Percentiles rank a stretch among this genome's conserved stretches.
Conservation (phyloP, 139 green algal genomes). For the Astrephomene gubernaculifera region DNA sequence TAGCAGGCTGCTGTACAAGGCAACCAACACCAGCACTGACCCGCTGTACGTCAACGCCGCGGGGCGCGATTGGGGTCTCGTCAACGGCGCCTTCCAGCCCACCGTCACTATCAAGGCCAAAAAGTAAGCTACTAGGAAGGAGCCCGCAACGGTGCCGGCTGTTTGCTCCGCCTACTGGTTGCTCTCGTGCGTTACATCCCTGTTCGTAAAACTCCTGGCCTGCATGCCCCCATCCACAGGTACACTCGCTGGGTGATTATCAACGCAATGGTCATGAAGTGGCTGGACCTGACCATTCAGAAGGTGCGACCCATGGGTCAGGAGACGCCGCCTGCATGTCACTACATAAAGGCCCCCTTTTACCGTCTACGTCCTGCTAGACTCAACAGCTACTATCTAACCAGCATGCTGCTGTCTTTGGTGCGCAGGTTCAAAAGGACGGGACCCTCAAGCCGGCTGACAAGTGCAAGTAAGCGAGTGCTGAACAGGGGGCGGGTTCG, state of each 20-base stretch:
- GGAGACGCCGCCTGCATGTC: no score
- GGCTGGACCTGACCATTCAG: constrained; percentile 42
- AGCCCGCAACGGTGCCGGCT: no score
- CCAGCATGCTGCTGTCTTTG: background rate
- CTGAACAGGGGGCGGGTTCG: background rate
- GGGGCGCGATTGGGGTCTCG: constrained; percentile 17
- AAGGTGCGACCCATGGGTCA: no score
- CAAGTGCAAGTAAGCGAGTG: constrained; percentile 10
- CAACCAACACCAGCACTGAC: background rate
- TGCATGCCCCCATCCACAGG: constrained; percentile 9
- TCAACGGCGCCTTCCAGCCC: constrained; percentile 29
- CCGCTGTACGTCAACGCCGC: constrained; percentile 5
- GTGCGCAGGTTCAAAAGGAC: background rate
- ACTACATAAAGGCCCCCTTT: no score
- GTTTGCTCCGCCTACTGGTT: no score
- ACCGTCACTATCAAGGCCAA: background rate
- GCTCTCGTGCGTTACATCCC: no score
- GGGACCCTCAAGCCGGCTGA: background rate
- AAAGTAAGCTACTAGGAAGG: background rate
- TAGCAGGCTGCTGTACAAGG: background rate
- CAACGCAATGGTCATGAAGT: constrained; percentile 38
- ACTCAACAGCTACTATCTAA: no score
- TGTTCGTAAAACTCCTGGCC: background rate
- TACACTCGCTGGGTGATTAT: constrained; percentile 22
- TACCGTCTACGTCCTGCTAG: no score